Conservation (phyloP, 2,329 filamentous ascomycete genomes). For the Ascochyta rabiei region DNA sequence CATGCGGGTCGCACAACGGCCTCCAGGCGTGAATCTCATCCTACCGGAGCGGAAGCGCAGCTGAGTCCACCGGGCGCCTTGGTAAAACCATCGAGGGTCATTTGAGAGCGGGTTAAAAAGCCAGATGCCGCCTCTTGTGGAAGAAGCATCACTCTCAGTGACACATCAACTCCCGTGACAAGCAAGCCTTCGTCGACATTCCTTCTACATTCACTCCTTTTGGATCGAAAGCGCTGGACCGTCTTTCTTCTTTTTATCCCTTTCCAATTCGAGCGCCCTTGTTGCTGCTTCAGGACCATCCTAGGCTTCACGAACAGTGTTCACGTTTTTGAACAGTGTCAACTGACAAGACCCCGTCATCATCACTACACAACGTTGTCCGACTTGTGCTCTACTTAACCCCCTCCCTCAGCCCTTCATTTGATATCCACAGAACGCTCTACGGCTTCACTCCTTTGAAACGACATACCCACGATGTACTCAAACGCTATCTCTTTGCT, state of each 20-base stretch:
- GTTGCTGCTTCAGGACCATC: slow-evolving; percentile 20
- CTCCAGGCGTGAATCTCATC: slow-evolving; percentile 26
- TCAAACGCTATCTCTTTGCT: slow-evolving; percentile 33
- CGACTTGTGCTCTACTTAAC: slow-evolving; percentile 18
- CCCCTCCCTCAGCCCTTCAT: slow-evolving; percentile 6
- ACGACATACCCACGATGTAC: slow-evolving; percentile 29
- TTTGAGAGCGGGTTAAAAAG: slow-evolving; percentile 28
- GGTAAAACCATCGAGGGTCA: slow-evolving; percentile 14
- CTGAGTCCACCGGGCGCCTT: slow-evolving; percentile 20
- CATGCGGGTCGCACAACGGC: slow-evolving; percentile 33
- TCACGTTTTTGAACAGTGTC: slow-evolving; percentile 21
- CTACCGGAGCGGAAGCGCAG: slow-evolving; percentile 25
- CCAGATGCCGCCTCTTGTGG: slow-evolving; percentile 23
- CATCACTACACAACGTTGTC: slow-evolving; percentile 14
- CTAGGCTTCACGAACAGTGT: slow-evolving; percentile 10
- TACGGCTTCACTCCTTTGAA: slow-evolving; percentile 16
- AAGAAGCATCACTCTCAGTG: slow-evolving; percentile 32
- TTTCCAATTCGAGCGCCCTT: slow-evolving; percentile 28
- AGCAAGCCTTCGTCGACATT: slow-evolving; percentile 41
- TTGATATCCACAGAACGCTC: slow-evolving; percentile 15
- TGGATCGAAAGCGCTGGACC: slow-evolving; percentile 38
- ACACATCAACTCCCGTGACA: slow-evolving; percentile 35
- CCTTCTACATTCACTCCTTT: slow-evolving; percentile 39
- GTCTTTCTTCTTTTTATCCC: slow-evolving; percentile 28
- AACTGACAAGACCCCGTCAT: slow-evolving; percentile 17